These are phyloP conservation scores for Acer negundo DNA, from an alignment of 345 rosid species.

Conservation along the genomic window DNA sequence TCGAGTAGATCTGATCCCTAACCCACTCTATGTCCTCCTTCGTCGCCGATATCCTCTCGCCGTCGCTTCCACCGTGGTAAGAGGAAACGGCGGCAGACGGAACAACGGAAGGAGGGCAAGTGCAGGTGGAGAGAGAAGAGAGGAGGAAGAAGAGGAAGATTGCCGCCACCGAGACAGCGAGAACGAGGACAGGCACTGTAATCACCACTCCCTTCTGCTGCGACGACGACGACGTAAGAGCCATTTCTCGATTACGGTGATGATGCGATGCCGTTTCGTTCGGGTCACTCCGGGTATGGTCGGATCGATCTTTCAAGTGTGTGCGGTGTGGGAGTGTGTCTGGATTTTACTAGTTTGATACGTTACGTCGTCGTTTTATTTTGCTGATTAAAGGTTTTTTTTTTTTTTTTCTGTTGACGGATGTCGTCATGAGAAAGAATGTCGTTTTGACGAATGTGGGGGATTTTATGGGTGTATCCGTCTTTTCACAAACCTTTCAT, in stretches of 20 bases:
- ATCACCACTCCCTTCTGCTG: conserved; percentile 67
- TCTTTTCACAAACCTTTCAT: too few relatives aligned
- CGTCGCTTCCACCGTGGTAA: conserved; percentile 8
- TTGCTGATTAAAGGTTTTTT: neutral
- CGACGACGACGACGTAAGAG: neutral
- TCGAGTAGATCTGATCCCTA: conserved; percentile 73
- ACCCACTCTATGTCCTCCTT: conserved; percentile 81
- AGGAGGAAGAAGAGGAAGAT: conserved; percentile 69
- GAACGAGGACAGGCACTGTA: conserved; percentile 65
- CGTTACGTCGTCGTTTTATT: neutral
- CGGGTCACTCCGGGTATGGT: too few relatives aligned
- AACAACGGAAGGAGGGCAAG: conserved; percentile 45
- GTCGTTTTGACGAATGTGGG: too few relatives aligned
- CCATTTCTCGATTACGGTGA: neutral
- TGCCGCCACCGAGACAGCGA: conserved; percentile 63
- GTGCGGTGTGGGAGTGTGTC: too few relatives aligned
- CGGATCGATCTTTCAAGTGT: neutral
- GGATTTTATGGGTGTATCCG: too few relatives aligned
- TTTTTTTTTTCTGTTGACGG: neutral
- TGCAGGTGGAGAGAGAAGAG: conserved; percentile 70
- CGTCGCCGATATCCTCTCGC: conserved; percentile 48
- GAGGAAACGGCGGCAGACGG: neutral
- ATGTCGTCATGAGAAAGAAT: neutral
- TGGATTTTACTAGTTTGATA: neutral
- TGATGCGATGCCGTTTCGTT: neutral